A percentile compares a stretch with the other conserved stretches of the same genome.
Evolutionary conservation across 306 rosid species (phyloP).

Genomic region (Lagenaria siceraria): DNA sequence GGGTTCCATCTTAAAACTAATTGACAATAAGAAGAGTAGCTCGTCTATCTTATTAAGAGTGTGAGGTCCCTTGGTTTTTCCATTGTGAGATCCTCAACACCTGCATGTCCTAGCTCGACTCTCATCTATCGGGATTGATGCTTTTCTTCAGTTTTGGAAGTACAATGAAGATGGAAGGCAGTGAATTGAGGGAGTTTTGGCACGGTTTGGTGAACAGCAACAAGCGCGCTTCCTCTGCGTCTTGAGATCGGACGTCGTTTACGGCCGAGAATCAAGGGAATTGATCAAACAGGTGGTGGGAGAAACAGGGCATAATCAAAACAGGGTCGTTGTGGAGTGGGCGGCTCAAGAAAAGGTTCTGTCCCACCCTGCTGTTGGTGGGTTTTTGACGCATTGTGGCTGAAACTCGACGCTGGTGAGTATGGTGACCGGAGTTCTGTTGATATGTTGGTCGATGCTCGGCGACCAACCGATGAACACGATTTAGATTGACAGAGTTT

Average conservation of each 20-base stretch:
- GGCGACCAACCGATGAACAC: constrained; percentile 15
- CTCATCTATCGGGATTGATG: constrained; percentile 23
- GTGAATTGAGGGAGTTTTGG: constrained; percentile 35
- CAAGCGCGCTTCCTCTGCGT: constrained; percentile 39
- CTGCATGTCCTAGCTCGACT: constrained; percentile 41
- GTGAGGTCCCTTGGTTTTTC: too few species aligned
- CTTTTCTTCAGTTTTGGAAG: constrained; percentile 42
- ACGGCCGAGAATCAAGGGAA: neutral
- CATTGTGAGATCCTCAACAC: too few species aligned
- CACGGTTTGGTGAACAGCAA: constrained; percentile 38
- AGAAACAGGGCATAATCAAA: constrained; percentile 5
- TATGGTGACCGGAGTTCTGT: constrained; percentile 7
- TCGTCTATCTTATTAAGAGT: too few species aligned
- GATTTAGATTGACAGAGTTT: constrained; percentile 12
- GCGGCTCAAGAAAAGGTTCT: constrained; percentile 41
- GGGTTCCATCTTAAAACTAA: too few species aligned
- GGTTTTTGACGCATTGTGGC: constrained; percentile 33
- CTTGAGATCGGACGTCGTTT: constrained; percentile 18
- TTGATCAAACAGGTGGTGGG: constrained; percentile 1
- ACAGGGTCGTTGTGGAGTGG: constrained; percentile 30
- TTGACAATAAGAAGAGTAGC: too few species aligned
- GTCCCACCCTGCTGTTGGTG: constrained; percentile 29
- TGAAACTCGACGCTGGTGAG: constrained; percentile 23
- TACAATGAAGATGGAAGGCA: neutral
- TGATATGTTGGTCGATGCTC: constrained; percentile 17